Conservation (phyloP, 345 rosid species). For the Euphorbia pulcherrima region DNA sequence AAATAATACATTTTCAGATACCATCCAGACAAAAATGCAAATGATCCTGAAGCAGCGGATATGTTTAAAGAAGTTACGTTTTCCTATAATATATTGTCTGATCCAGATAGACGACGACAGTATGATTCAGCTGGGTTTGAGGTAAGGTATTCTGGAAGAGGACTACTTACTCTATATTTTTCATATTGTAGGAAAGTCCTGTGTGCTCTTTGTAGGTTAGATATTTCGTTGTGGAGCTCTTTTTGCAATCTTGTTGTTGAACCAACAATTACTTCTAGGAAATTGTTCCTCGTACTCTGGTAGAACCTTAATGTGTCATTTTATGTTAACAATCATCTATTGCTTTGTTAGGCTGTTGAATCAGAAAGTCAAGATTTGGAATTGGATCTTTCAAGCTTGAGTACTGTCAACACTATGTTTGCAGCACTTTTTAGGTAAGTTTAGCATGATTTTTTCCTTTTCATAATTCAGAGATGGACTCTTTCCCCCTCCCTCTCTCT, state of each 20-base stretch:
- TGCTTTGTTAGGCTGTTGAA: constrained; percentile 57
- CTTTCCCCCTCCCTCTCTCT: background rate
- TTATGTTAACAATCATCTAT: background rate
- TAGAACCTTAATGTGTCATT: background rate
- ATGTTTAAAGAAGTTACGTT: constrained; percentile 93
- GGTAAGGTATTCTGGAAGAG: constrained; percentile 42
- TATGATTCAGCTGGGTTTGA: constrained; percentile 95
- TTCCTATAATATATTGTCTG: constrained; percentile 85
- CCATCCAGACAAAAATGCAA: constrained; percentile 96
- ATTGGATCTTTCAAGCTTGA: constrained; percentile 94
- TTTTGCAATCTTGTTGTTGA: background rate
- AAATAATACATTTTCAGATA: constrained; percentile 53
- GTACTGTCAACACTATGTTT: constrained; percentile 90
- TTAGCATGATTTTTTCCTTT: background rate
- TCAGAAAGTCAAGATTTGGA: constrained; percentile 80
- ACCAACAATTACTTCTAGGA: background rate
- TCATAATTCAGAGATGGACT: background rate
- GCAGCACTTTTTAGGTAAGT: constrained; percentile 88
- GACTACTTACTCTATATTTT: background rate
- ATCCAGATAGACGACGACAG: constrained; percentile 80
- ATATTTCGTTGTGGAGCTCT: background rate
- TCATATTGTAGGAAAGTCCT: background rate
- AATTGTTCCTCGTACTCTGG: background rate
- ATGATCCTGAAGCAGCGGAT: constrained; percentile 88
- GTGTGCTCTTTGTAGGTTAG: background rate